These are phyloP conservation scores for Colletotrichum higginsianum DNA, from an alignment of 2,329 filamentous ascomycete genomes.

Conservation along the genomic window DNA sequence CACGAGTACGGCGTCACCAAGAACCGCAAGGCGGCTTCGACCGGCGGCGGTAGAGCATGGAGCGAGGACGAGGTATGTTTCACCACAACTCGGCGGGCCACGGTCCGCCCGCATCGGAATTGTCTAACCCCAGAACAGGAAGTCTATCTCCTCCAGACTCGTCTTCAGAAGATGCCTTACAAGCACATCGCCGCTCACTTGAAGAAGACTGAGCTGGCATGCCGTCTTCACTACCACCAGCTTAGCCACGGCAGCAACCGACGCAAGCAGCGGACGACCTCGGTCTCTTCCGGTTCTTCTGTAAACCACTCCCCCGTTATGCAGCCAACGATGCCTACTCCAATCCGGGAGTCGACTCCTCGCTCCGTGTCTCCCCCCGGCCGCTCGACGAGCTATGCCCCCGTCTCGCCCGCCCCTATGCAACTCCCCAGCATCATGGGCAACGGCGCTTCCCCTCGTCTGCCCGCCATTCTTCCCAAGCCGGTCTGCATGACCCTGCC, in stretches of 20 bases:
- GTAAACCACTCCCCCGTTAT: constrained; percentile 67
- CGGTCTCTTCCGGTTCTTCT: constrained; percentile 77
- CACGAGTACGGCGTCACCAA: constrained; percentile 75
- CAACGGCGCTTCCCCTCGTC: constrained; percentile 63
- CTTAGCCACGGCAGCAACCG: constrained; percentile 86
- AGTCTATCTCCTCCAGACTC: constrained; percentile 85
- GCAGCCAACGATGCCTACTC: constrained; percentile 63
- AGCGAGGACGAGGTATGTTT: constrained; percentile 83
- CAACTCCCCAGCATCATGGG: constrained; percentile 69
- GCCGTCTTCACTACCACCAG: constrained; percentile 89
- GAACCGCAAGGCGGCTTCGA: constrained; percentile 77
- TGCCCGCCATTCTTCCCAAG: constrained; percentile 77
- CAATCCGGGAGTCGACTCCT: constrained; percentile 63
- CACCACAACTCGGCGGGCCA: not conserved
- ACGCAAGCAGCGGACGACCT: constrained; percentile 79
- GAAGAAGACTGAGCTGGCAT: constrained; percentile 90
- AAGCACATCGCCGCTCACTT: constrained; percentile 89
- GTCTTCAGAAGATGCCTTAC: constrained; percentile 90
- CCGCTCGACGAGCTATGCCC: constrained; percentile 61
- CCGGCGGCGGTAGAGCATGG: constrained; percentile 85
- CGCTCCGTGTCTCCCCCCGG: constrained; percentile 65
- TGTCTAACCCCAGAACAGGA: constrained; percentile 67
- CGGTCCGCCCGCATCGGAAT: not conserved
- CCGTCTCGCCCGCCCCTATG: constrained; percentile 62
- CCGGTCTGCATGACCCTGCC: constrained; percentile 67